Base-by-base conservation (phyloP, 1,139 yeast genomes). In the Hansenula sp. region DNA sequence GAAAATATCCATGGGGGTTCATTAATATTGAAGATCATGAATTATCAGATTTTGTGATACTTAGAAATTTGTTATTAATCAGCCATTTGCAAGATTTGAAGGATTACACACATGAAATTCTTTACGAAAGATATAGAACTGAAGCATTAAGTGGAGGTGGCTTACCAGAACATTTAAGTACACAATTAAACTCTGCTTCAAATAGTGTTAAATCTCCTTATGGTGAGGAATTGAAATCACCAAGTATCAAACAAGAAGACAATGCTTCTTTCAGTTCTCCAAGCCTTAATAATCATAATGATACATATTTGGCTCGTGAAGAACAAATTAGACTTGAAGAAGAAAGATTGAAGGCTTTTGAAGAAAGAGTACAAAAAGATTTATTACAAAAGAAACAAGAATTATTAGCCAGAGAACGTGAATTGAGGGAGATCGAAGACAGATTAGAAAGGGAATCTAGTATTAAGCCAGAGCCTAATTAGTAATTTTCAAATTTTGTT, bases 1-100 rank as follows among this genome's bases (percentile, higher is more conserved):
- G 98, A 61, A 77, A 80, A 60, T 92, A 90, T 60, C 96, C 97
- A 17, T 92, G 98, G 97, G 97, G 97, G 1, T 64, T 79, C 41
- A 81, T 92, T 37, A 95, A 90, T 59, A 87, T 90, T 37, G 90
- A 87, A 56, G 94, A 92, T 59, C 81, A 95, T 18, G 77, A 77
- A 42, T 77, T 82, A 52, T 82, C 94, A 41, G 97, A 92, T 61
- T 88, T 92, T 60, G 75, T 82, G n/a, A 74, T 84, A 20, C 71
- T 92, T 55, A 81, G 90, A 58, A 82, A 89, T 41, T 90, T 92
- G 2, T 65, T 92, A 37, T 75, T 92, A 55, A 92, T 95, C 36
- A 80, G 96, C n/a, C 98, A 92, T 61, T 72, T 92, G 54, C 90
- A 86, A 58, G 98, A 92, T 60, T 76, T 92, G 62, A 87, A 90